phyloP scores from a whole-genome alignment of 257 asterid genomes.

The Nicotiana tabacum region DNA sequence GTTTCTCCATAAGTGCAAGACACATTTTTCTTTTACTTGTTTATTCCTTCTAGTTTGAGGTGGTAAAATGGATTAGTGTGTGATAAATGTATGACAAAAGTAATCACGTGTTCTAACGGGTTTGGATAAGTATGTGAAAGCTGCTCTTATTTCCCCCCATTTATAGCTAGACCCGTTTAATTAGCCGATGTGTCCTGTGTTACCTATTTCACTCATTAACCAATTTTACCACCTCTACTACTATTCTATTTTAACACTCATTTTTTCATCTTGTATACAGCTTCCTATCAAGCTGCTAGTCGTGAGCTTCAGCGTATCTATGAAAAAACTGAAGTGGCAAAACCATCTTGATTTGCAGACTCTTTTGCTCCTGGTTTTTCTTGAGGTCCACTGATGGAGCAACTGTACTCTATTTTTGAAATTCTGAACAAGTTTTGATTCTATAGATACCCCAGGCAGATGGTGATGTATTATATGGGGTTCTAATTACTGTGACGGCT shows the following conservation, averaged over 20 bases:
- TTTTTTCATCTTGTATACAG: slow-evolving; percentile 22
- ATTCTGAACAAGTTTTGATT: background rate
- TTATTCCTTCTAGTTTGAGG: background rate
- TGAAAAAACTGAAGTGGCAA: slow-evolving; percentile 36
- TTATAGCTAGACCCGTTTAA: background rate
- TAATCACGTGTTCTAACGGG: background rate
- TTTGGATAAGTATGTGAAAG: background rate
- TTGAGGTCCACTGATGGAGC: background rate
- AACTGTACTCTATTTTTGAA: background rate
- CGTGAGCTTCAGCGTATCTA: slow-evolving; percentile 55
- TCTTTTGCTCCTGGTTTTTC: background rate
- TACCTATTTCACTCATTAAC: background rate
- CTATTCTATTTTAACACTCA: background rate
- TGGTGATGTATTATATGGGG: background rate
- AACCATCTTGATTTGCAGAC: slow-evolving; percentile 28
- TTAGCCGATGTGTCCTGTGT: background rate
- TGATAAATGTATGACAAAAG: background rate
- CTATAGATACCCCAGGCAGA: background rate
- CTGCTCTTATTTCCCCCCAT: background rate
- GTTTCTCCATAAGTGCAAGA: background rate
- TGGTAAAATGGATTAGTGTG: background rate
- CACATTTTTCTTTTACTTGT: background rate
- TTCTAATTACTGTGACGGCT: background rate
- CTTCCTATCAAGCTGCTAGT: slow-evolving; percentile 57
- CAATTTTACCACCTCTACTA: background rate